These are phyloP conservation scores for Aspergillus bombycis DNA, from an alignment of 2,329 filamentous ascomycete genomes.

Conservation along the genomic window DNA sequence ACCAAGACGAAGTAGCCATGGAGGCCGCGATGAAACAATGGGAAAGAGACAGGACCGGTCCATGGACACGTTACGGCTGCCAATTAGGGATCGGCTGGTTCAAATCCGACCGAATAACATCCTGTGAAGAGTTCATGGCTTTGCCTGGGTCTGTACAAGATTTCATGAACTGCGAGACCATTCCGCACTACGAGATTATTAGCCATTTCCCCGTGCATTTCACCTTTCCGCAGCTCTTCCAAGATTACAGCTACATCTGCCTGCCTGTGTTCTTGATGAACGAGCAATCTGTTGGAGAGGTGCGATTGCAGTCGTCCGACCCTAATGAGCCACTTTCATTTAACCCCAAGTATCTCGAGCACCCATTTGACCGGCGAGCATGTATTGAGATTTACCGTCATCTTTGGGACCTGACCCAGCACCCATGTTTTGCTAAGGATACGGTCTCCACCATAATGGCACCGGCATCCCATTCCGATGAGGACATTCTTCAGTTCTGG, in stretches of 20 bases:
- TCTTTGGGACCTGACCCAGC: constrained; percentile 45
- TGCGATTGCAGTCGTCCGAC: constrained; percentile 57
- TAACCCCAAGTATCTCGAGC: constrained; percentile 56
- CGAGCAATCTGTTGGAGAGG: constrained; percentile 55
- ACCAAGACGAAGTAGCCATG: constrained; percentile 46
- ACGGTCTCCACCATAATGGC: constrained; percentile 44
- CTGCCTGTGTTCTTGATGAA: constrained; percentile 57
- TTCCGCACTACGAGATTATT: constrained; percentile 62
- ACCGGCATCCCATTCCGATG: constrained; percentile 22
- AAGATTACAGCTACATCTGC: constrained; percentile 48
- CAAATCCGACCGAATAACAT: constrained; percentile 45
- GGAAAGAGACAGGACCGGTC: constrained; percentile 45
- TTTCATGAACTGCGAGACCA: constrained; percentile 52
- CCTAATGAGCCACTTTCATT: constrained; percentile 55
- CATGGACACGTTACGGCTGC: constrained; percentile 35
- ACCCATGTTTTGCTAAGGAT: constrained; percentile 50
- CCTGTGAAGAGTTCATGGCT: constrained; percentile 53
- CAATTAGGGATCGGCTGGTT: constrained; percentile 42
- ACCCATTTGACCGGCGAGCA: constrained; percentile 58
- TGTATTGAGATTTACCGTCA: constrained; percentile 55
- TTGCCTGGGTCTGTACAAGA: constrained; percentile 50
- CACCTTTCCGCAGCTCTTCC: constrained; percentile 41
- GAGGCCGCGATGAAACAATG: constrained; percentile 54
- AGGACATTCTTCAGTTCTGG: constrained; percentile 56
- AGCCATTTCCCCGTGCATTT: constrained; percentile 51